Evolutionary conservation across 805 yeast species (phyloP).

Genomic region (Barnettozyma siamensis): DNA sequence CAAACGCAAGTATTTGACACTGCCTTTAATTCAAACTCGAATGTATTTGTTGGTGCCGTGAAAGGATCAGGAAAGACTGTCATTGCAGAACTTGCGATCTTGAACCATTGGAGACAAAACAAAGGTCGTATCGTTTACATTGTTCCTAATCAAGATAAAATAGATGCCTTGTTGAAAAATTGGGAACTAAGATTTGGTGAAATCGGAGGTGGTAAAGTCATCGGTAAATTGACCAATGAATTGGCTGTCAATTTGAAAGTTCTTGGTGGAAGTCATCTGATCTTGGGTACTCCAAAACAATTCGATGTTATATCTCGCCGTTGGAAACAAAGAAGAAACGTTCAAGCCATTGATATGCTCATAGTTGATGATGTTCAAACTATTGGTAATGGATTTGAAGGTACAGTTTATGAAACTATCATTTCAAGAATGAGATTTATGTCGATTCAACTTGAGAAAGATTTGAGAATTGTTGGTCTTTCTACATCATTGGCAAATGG

Average conservation of each 20-base stretch:
- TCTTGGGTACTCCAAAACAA: constrained; percentile 74
- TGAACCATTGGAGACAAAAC: constrained; percentile 66
- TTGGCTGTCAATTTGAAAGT: constrained; percentile 45
- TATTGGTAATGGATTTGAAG: constrained; percentile 51
- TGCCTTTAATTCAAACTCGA: constrained; percentile 52
- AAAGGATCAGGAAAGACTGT: constrained; percentile 74
- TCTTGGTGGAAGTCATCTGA: constrained; percentile 56
- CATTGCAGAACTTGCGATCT: constrained; percentile 65
- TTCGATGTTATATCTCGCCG: constrained; percentile 69
- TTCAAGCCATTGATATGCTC: constrained; percentile 61
- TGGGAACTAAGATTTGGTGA: constrained; percentile 51
- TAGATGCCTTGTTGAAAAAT: constrained; percentile 38
- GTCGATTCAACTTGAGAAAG: constrained; percentile 54
- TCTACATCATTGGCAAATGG: constrained; percentile 68
- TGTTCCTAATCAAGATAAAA: constrained; percentile 52
- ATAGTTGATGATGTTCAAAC: constrained; percentile 71
- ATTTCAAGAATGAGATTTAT: constrained; percentile 70
- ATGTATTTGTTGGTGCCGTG: constrained; percentile 60
- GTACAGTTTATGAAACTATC: constrained; percentile 62
- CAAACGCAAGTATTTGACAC: constrained; percentile 69
- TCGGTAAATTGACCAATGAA: constrained; percentile 52
- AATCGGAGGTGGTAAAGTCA: constrained; percentile 51
- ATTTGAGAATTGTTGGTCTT: constrained; percentile 61
- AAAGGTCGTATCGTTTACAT: constrained; percentile 70
- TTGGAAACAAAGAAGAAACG: constrained; percentile 74